A percentile compares a stretch with the other conserved stretches of the same genome.
Conservation (phyloP, 2,329 filamentous ascomycete species). For the Penicillium sp. region DNA sequence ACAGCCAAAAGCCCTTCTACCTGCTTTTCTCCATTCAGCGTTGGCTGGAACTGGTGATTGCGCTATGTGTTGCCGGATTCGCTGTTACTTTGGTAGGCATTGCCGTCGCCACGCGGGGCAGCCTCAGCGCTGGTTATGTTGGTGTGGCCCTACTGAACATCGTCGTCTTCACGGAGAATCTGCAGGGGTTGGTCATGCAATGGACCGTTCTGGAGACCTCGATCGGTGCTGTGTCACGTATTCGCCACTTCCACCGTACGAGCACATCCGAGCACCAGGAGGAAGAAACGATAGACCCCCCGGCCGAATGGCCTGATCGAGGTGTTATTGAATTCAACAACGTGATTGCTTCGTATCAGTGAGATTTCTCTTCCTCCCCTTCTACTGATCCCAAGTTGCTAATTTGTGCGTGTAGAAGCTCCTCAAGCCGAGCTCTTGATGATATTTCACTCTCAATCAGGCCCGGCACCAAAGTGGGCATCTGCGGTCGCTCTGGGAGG, state of each 20-base stretch:
- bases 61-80: constrained; percentile 36
- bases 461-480: background rate
- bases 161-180: constrained; percentile 39
- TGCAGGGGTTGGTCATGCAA: constrained; percentile 38
- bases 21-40: constrained; percentile 39
- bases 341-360: background rate
- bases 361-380: background rate
- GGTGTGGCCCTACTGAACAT: constrained; percentile 43
- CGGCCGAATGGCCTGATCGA: background rate
- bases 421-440: background rate
- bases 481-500: constrained; percentile 1
- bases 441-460: background rate
- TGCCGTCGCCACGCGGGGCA: constrained; percentile 29
- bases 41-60: constrained; percentile 37
- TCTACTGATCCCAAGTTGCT: background rate
- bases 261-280: background rate
- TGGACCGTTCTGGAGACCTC: constrained; percentile 40
- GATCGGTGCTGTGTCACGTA: constrained; percentile 37
- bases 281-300: background rate
- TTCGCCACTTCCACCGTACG: background rate
- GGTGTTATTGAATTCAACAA: background rate
- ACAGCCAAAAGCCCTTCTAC: constrained; percentile 39
- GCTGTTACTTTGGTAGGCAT: constrained; percentile 38
- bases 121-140: constrained; percentile 36
- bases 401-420: background rate